Conservation (phyloP, 1,284 basidiomycete genomes). For the Gymnopus androsaceus region DNA sequence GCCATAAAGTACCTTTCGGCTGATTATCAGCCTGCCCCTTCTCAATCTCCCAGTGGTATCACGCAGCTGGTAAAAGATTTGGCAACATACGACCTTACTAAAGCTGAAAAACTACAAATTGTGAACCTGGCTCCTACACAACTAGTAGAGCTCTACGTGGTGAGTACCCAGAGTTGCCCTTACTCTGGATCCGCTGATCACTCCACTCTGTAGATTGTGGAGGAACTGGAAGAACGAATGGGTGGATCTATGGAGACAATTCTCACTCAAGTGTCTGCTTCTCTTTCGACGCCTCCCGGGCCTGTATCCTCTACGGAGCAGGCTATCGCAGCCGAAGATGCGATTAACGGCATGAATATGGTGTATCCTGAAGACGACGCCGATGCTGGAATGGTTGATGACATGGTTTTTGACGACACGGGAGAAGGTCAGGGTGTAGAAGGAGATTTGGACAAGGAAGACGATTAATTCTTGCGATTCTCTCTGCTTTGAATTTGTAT, state of each 20-base stretch:
- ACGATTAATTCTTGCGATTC: conserved; percentile 42
- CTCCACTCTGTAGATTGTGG: conserved; percentile 66
- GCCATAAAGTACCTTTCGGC: conserved; percentile 83
- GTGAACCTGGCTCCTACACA: conserved; percentile 85
- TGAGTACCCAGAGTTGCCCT: conserved; percentile 43
- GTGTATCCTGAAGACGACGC: conserved; percentile 24
- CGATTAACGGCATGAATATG: conserved; percentile 1
- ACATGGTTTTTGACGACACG: conserved; percentile 59
- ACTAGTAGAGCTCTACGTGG: conserved; percentile 87
- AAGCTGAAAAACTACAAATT: conserved; percentile 89
- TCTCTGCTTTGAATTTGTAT: not conserved
- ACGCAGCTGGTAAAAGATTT: conserved; percentile 68
- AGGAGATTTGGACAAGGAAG: conserved; percentile 73
- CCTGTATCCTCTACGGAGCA: not conserved
- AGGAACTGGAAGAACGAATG: conserved; percentile 85
- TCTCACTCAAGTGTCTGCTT: conserved; percentile 56
- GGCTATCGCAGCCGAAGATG: not conserved
- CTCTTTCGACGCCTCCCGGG: conserved; percentile 34
- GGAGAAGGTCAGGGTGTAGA: conserved; percentile 70
- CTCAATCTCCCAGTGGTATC: conserved; percentile 71
- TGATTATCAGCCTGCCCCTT: conserved; percentile 65
- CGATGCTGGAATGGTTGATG: conserved; percentile 35
- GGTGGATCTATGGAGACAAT: conserved; percentile 74
- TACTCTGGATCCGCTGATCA: not conserved
- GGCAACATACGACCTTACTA: conserved; percentile 75